These are phyloP conservation scores for Jimgerdemannia flammicorona DNA, from an alignment of 192 early-diverging fungal genomes.

Conservation along the genomic window DNA sequence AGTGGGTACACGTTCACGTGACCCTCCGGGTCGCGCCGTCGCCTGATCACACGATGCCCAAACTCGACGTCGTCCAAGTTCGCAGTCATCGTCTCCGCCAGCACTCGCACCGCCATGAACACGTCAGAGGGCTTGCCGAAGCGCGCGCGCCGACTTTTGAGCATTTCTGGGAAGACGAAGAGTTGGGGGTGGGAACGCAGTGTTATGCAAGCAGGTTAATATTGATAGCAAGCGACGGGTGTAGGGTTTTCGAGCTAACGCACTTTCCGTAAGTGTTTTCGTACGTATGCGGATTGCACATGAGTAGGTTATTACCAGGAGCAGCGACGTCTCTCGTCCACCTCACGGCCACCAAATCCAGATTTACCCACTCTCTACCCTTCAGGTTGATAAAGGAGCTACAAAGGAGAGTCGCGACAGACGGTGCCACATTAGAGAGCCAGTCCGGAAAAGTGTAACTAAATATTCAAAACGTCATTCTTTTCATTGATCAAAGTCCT, in stretches of 20 bases:
- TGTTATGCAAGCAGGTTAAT: too few relatives aligned
- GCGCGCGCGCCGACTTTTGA: not conserved
- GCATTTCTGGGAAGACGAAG: not conserved
- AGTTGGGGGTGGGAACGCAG: too few relatives aligned
- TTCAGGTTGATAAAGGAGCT: conserved; percentile 14
- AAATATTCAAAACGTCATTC: not conserved
- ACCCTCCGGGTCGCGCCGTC: not conserved
- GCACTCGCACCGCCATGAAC: conserved; percentile 13
- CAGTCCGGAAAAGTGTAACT: not conserved
- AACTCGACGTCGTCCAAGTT: conserved; percentile 6
- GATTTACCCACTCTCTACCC: not conserved
- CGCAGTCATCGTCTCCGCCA: conserved; percentile 7
- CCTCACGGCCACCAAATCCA: not conserved
- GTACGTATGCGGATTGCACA: not conserved
- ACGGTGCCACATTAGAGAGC: not conserved
- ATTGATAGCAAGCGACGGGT: too few relatives aligned
- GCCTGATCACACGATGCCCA: not conserved
- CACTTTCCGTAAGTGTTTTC: not conserved
- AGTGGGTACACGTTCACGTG: not conserved
- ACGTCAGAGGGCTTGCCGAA: conserved; percentile 17
- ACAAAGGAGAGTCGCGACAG: not conserved
- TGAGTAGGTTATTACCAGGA: conserved; percentile 1
- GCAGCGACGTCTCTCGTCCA: conserved; percentile 18
- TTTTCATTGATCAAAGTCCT: not conserved
- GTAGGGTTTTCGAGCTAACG: too few relatives aligned